Evolutionary conservation across 2,329 filamentous ascomycete species (phyloP), one percentile per base, ranked within the genome.

Genomic region (Cytospora paraplurivora): DNA sequence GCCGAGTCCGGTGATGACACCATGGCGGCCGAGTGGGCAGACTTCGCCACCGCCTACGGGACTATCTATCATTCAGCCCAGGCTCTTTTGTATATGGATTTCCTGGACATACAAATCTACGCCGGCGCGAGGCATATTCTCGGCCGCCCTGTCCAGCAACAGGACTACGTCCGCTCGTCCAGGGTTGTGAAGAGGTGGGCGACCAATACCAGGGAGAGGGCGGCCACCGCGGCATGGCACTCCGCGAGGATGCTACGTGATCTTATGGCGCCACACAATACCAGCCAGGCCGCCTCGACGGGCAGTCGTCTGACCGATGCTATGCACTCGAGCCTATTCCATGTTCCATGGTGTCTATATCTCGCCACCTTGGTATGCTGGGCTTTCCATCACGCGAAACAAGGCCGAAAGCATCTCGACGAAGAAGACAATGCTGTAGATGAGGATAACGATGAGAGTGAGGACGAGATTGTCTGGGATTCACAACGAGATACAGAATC

Each of bases 281-380:
- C 17, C n/a, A 8, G 7, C 3, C 32, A 53, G 1, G 33, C 27
- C n/a, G 33, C 12, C 10, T 33, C 27, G 10, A 34, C 21, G 4
- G 12, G 41, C 5, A 53, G 27, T 17, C 27, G 19, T 17, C 17
- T 27, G 12, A 38, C 21, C n/a, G 52, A 37, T 15, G 21, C 41
- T 19, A 37, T 52, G 10, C 27, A 63, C 13, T 80, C 79, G 50
- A 80, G 83, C 51, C 73, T 83, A 0, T 87, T 87, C 69, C 85
- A 88, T 68, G 84, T 86, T 19, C 83, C 85, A 0, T 88, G 85
- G 86, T 85, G 82, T 66, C 70, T 88, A 13, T 88, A 87, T 67
- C 74, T 88, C 1, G 83, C 83, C 0, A 85, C 85, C 0, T 68
- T 88, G 49, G 82, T 82, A 0, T 80, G 81, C 37, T 88, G 85